Base-by-base conservation (phyloP, 2,329 filamentous ascomycete genomes). In the Cadophora malorum region DNA sequence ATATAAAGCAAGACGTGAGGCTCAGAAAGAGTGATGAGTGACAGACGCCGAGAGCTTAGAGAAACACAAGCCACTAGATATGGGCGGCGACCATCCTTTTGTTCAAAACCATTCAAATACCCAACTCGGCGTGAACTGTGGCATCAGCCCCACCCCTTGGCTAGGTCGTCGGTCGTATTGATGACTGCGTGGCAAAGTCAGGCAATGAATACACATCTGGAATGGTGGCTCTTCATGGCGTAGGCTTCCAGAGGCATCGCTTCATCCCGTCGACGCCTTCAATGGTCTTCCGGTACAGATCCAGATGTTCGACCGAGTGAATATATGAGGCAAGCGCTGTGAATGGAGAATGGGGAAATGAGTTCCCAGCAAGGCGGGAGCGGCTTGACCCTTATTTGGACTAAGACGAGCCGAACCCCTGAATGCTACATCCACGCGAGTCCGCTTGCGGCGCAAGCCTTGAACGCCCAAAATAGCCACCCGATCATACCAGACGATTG, bases 11-110 rank as follows among this genome's bases (percentile, higher is more conserved):
- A 65, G 63, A 64, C 49, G 23, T 60, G 38, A 47, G 64, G 67
- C 69, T 68, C 70, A 71, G 65, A 72, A 67, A 64, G 71, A 71
- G 70, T 72, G 70, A 60, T 47, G 58, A 47, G 38, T 47, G 58
- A 60, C 25, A 60, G n/a, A 31, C 38, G 38, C 35, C 35, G 35
- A 45, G 35, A 23, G 7, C 35, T 47, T 31, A 28, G 8, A 31
- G 31, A 47, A 47, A 25, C 5, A 23, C 55, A 59, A 47, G 41
- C 58, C 58, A 45, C 58, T 35, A 21, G 21, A 47, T 47, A n/a
- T 47, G 35, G 58, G 58, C 38, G 23, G 23, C 31, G 16, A 33
- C 58, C 41, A 60, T 60, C 35, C 23, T 60, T 60, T 60, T 60
- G 58, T 60, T 59, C 55, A 59, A 4, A 25, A 59, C 19, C 33